phyloP scores from a whole-genome alignment of 495 filamentous ascomycete genomes.

The Penicillium verhagenii region DNA sequence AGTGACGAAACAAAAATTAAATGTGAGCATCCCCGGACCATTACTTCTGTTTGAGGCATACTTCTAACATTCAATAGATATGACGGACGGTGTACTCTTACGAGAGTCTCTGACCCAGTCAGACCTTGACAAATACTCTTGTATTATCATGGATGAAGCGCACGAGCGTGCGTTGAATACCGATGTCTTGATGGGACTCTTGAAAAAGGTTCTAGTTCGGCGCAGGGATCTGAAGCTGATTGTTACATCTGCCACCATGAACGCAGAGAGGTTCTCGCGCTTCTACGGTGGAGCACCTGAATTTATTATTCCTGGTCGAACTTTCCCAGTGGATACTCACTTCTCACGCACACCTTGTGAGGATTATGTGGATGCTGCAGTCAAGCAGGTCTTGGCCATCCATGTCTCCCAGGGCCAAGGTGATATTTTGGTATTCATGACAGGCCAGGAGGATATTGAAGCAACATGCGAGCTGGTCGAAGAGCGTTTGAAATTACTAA shows the following conservation, averaged over 20 bases:
- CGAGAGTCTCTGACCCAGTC: slow-evolving; percentile 88
- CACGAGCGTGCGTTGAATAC: slow-evolving; percentile 97
- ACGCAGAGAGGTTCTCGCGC: slow-evolving; percentile 89
- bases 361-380: slow-evolving; percentile 96
- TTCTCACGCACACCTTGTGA: slow-evolving; percentile 94
- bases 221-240: slow-evolving; percentile 93
- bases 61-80: slow-evolving; percentile 53
- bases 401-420: slow-evolving; percentile 89
- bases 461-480: slow-evolving; percentile 90
- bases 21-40: slow-evolving; percentile 44
- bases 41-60: not conserved
- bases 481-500: slow-evolving; percentile 85
- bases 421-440: slow-evolving; percentile 99
- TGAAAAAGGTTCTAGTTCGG: slow-evolving; percentile 93
- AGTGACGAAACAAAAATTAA: slow-evolving; percentile 93
- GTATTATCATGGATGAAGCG: slow-evolving; percentile 99
- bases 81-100: slow-evolving; percentile 97
- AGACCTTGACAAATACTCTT: slow-evolving; percentile 95
- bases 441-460: slow-evolving; percentile 98
- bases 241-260: slow-evolving; percentile 99
- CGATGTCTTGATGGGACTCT: slow-evolving; percentile 93
- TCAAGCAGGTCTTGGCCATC: slow-evolving; percentile 95
- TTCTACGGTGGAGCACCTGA: slow-evolving; percentile 98
- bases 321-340: slow-evolving; percentile 96
- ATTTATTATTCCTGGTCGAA: slow-evolving; percentile 94